These are phyloP conservation scores for Meyerozyma elateridarum DNA, from an alignment of 1,139 yeast genomes.

Conservation along the genomic window DNA sequence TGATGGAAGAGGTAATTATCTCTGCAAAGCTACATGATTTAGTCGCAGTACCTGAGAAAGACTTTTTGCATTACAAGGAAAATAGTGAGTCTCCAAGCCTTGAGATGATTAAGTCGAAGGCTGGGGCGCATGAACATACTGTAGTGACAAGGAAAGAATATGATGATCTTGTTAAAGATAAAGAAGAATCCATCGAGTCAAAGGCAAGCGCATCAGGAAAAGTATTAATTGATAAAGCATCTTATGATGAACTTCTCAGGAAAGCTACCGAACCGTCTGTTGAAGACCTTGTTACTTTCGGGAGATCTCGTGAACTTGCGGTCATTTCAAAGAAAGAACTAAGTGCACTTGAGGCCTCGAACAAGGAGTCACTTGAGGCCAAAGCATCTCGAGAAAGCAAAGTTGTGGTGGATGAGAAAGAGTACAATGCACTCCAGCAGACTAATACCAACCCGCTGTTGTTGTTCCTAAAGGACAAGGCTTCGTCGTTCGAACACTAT, in stretches of 20 bases:
- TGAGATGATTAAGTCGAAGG: background rate
- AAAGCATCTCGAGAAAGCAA: background rate
- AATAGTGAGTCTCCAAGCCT: background rate
- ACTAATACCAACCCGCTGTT: background rate
- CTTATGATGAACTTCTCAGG: conserved; percentile 8
- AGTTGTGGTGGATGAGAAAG: background rate
- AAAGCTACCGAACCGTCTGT: conserved; percentile 13
- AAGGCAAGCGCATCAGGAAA: conserved; percentile 15
- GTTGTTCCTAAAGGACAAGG: background rate
- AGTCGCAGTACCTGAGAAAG: no score
- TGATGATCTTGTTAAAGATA: background rate
- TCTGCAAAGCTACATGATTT: conserved; percentile 30
- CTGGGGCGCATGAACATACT: background rate
- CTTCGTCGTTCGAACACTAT: background rate
- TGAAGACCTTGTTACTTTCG: conserved; percentile 10
- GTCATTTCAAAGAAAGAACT: conserved; percentile 5
- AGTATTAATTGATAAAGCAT: conserved; percentile 15
- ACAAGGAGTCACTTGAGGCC: conserved; percentile 4
- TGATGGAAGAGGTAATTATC: conserved; percentile 14
- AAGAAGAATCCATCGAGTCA: conserved; percentile 10
- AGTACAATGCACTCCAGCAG: conserved; percentile 4
- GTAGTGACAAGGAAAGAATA: background rate
- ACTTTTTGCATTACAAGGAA: background rate
- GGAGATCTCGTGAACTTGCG: conserved; percentile 1
- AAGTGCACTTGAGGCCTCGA: conserved; percentile 2